Base-by-base conservation (phyloP, 2,329 filamentous ascomycete species). In the Tolypocladium album region DNA sequence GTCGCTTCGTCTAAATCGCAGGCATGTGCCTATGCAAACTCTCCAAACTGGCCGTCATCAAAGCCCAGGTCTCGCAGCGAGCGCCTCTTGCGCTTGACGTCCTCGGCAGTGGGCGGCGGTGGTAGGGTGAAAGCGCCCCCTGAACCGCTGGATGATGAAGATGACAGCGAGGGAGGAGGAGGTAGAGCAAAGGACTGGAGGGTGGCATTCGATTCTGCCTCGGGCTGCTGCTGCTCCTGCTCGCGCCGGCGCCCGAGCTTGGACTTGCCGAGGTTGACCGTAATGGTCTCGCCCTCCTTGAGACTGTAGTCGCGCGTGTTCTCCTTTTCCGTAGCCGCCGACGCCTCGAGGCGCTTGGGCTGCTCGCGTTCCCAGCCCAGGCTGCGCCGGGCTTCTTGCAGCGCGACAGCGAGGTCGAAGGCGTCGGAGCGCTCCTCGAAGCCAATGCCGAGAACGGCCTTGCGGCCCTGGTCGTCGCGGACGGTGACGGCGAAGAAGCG, bases 231-330 rank as follows among this genome's bases (percentile, higher is more conserved):
- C 56, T 74, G 70, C 65, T 31, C 27, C 27, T n/a, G n/a, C n/a
- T 69, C 70, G 67, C 71, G 78, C 65, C 83, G 79, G 65, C 79
- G 74, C 20, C 79, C 79, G 61, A 82, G 78, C 64, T 79, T 79
- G 56, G 73, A 74, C 42, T 78, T 82, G 27, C 85, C 84, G 5
- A 94, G 80, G 70, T 89, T 90, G 64, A 95, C 86, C 31, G 87
- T 90, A 66, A 96, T 95, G 22, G 89, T 96, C 79, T 96, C 88
- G 13, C 91, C 91, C 62, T 92, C 90, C 73, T 96, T 96, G 64
- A 96, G 73, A 68, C 89, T 92, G 69, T 91, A 92, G 69, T 96
- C 91, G 65, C 82, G 84, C 1, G 63, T 63, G 50, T 75, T 72
- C 55, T 73, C 68, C 60, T 74, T 72, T 61, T 74, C 72, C 61